A percentile compares a stretch with the other conserved stretches of the same genome.
Conservation (phyloP, 2,329 filamentous ascomycete species). For the Aspergillus aculeatus region DNA sequence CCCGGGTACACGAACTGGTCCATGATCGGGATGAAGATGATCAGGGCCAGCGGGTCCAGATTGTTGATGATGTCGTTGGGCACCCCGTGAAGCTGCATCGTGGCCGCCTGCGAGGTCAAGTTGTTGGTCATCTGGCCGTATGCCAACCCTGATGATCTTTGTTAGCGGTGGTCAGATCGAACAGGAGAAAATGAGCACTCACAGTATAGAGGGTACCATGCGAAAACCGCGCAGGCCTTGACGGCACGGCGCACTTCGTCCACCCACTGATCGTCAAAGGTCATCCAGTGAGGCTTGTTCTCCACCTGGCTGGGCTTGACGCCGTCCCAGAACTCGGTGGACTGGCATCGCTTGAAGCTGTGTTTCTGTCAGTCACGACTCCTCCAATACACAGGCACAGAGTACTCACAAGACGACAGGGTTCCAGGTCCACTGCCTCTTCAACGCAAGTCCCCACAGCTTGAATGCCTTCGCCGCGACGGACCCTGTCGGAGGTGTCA, state of each 20-base stretch:
- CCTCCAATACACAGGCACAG: neutral
- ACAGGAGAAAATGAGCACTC: constrained; percentile 12
- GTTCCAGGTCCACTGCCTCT: constrained; percentile 62
- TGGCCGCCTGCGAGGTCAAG: constrained; percentile 54
- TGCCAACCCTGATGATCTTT: constrained; percentile 36
- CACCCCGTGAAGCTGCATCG: constrained; percentile 52
- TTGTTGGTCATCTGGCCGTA: constrained; percentile 57
- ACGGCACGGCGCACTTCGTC: constrained; percentile 71
- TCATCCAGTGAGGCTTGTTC: constrained; percentile 53
- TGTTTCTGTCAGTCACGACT: constrained; percentile 5
- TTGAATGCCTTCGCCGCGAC: constrained; percentile 66
- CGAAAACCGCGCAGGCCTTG: constrained; percentile 67
- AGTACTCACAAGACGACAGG: constrained; percentile 44
- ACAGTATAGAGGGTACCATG: constrained; percentile 53
- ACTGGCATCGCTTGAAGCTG: constrained; percentile 22
- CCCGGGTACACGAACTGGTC: constrained; percentile 53
- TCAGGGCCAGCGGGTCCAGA: constrained; percentile 52
- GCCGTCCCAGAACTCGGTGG: constrained; percentile 21
- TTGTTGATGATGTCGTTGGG: constrained; percentile 57
- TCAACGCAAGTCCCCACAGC: constrained; percentile 61
- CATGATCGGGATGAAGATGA: constrained; percentile 55
- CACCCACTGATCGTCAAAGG: constrained; percentile 77
- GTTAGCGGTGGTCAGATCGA: constrained; percentile 17
- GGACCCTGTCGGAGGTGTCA: constrained; percentile 68
- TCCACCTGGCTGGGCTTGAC: constrained; percentile 24